Base-by-base conservation (phyloP, 306 rosid genomes). In the Pachyrhizus erosus region DNA sequence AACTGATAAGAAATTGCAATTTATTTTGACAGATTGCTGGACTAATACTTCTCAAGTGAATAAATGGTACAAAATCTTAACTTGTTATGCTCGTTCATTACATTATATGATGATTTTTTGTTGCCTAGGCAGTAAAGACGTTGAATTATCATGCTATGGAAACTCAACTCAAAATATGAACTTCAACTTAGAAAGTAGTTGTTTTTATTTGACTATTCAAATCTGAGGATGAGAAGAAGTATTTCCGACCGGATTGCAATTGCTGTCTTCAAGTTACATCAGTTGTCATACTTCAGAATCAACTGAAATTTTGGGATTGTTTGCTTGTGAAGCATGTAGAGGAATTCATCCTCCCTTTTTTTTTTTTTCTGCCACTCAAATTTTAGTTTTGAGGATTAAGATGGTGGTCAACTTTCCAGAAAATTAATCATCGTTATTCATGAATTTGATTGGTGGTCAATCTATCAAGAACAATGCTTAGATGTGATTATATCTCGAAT, bases 1-100 rank as follows among this genome's bases (percentile, higher is more conserved):
- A 75, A 80, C 66, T 84, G 43, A 85, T 65, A 51, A 23, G 77
- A 66, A 80, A 74, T 68, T 23, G 9, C 51, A 46, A 37, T 87
- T 84, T 80, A 23, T 75, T 85, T 86, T 93, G 89, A 84, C 98
- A 96, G 99, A 46, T 88, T 96, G 99, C 93, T 96, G 99, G 99
- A 88, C 29, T 77, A 78, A 85, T 73, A 89, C 93, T 73, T 77
- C 84, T 29, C 89, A 85, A 57, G 91, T 96, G 78, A 84, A 83
- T 13, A 76, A 90, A 80, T 96, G 99, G 99, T 93, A 92, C 81
- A 39, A 13, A 13, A 39, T 55, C 71, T 69, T 29, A 64, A 76
- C 66, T 61, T 78, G 46, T 43, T 75, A 67, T 70, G 46, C 40
- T 60, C 64, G 9, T 58, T 76, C 73, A 23, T 80, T 77, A 37